Evolutionary conservation across 2,329 filamentous ascomycete genomes (phyloP), one percentile per base, ranked within the genome.

Genomic region (Fusarium illudens): DNA sequence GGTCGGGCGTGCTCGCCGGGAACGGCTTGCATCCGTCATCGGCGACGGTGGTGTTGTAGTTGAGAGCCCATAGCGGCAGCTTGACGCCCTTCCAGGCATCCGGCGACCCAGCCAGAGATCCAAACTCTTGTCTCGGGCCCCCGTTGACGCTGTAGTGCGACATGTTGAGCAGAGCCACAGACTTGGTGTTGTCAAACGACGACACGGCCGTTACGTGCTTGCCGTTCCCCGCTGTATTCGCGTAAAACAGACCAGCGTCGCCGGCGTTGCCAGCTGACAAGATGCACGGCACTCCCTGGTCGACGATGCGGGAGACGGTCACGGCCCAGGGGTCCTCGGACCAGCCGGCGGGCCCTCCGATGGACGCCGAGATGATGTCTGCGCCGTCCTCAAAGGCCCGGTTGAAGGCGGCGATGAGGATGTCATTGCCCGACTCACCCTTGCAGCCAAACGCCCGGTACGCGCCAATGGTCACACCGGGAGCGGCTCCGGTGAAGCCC

Each of bases 321-420:
- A 82, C 80, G 6, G 84, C 79, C 82, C 81, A 85, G 0, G 84
- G 80, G 13, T 85, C 82, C 63, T 86, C 83, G 3, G 80, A 78
- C 84, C 84, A 88, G 12, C 86, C 86, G 0, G 79, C 81, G 0
- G 81, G 70, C 0, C 80, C 80, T n/a, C 85, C 84, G 42, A 88
- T 82, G 4, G 84, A 87, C 1, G 84, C 81, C 2, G 84, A 86
- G 71, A 88, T 87, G 65, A 88, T 84, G 69, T 88, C 79, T 33
- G 83, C 83, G 32, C 86, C 86, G n/a, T 83, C 87, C 71, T 90
- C 83, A 67, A 84, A 89, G 0, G 89, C 89, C 71, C 81, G 82
- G 76, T 86, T 84, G 72, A 86, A 89, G 1, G 87, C 86, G 9
- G 83, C 82, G 42, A 89, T 87, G 53, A 90, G 75, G 9, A 89